Conservation (phyloP, 129 eudicot species). For the Tanacetum coccineum region DNA sequence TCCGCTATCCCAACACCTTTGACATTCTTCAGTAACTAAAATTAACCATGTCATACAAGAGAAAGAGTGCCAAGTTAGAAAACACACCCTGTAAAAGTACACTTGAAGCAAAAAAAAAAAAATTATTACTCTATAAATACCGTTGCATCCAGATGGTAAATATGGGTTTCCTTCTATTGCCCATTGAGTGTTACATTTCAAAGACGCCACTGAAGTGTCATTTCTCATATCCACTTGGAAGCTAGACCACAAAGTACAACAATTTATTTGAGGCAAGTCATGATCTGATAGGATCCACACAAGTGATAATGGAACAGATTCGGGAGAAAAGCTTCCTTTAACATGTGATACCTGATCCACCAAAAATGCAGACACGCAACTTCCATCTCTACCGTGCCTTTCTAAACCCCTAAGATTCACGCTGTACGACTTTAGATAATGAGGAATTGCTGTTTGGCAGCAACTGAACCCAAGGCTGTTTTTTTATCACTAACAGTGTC, state of each 20-base stretch:
- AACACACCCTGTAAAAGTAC: too few relatives aligned
- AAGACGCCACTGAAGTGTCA: slow-evolving; percentile 2
- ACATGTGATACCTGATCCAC: not conserved
- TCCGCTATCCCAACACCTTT: too few relatives aligned
- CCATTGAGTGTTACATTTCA: not conserved
- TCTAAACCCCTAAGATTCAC: not conserved
- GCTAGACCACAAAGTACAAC: not conserved
- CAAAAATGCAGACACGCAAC: slow-evolving; percentile 19
- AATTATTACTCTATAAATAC: slow-evolving; percentile 4
- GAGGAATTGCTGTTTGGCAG: slow-evolving; percentile 23
- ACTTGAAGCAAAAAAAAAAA: too few relatives aligned
- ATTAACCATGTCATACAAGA: too few relatives aligned
- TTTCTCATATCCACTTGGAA: slow-evolving; percentile 8
- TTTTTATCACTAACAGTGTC: too few relatives aligned
- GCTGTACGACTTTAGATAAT: slow-evolving; percentile 10
- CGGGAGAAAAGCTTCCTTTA: not conserved
- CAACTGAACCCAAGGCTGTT: too few relatives aligned
- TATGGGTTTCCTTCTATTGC: slow-evolving; percentile 11
- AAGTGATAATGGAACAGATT: slow-evolving; percentile 5
- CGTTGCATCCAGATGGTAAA: not conserved
- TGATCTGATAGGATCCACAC: slow-evolving; percentile 11
- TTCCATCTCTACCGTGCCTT: not conserved
- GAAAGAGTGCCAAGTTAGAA: too few relatives aligned
- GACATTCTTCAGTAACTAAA: too few relatives aligned
- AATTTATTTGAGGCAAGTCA: not conserved